Evolutionary conservation across 169 alveolate genomes (phyloP), one percentile per base, ranked within the genome.

Genomic region (Plasmodium knowlesi): DNA sequence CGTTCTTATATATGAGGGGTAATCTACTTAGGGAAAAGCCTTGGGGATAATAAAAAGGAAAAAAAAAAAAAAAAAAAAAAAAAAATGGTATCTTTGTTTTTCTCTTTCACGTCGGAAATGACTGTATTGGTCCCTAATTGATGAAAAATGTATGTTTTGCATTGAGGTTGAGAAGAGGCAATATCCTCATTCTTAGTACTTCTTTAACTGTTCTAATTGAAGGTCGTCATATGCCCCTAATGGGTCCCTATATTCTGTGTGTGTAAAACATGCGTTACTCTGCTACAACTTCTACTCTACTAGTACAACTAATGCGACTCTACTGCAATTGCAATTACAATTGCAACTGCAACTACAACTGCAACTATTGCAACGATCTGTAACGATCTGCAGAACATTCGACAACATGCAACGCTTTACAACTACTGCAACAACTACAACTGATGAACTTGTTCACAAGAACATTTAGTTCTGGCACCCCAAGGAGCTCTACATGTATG

Each of bases 1-100:
- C 91, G 67, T 82, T 92, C 73, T 86, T 96, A 71, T 96, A 96
- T n/a, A 92, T 71, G 34, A 92, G 43, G 43, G 97, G 97, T 30
- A 96, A 72, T 39, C 92, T 92, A 32, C 93, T 85, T 2, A 85
- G 67, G 12, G 93, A 85, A 85, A 85, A 85, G 8, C 93, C 93
- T 85, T 32, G 72, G 39, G 22, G n/a, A 83, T 61, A 32, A 61
- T 8, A 61, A 82, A 19, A 78, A 8, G 14, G 12, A 30, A 39
- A 82, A 30, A 78, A 2, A 28, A 4, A 32, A 32, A 32, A 30
- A 39, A 82, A 30, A 78, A 2, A 28, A 4, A 32, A 32, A 32
- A 32, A 14, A 37, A 22, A 28, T 19, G 50, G 53, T 73, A 34
- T 37, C 41, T 41, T 37, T 79, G 39, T 79, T 37, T 78, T 32